Evolutionary conservation across 805 yeast species (phyloP).

Genomic region (Tetrapisispora nanseiensis): DNA sequence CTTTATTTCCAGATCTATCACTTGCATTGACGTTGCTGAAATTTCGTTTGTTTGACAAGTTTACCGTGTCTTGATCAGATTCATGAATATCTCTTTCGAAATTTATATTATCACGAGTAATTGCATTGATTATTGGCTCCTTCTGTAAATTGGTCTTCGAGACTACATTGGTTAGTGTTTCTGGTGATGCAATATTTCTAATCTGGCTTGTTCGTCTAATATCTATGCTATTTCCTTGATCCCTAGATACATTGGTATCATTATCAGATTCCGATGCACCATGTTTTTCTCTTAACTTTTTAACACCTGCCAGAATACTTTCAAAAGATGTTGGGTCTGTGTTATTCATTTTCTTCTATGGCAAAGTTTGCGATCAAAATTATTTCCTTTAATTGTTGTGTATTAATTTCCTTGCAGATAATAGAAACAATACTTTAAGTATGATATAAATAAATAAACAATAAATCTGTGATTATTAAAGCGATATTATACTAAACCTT

Average conservation of each 20-base stretch:
- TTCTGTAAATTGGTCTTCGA: no score
- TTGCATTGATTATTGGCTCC: conserved; percentile 1
- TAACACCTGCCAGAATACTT: conserved; percentile 61
- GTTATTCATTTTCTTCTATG: conserved; percentile 25
- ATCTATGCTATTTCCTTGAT: neutral
- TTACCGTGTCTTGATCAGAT: neutral
- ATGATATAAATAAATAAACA: no score
- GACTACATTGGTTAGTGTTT: no score
- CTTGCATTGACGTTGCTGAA: neutral
- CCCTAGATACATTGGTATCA: conserved; percentile 2
- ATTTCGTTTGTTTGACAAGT: neutral
- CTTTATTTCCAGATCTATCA: conserved; percentile 12
- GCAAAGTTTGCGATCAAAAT: neutral
- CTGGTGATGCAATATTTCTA: no score
- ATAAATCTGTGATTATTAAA: no score
- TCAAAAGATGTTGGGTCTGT: conserved; percentile 56
- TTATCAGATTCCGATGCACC: conserved; percentile 5
- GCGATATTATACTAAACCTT: no score
- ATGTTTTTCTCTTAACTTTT: conserved; percentile 42
- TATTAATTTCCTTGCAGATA: no score
- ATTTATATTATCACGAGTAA: neutral
- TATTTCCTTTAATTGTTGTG: no score
- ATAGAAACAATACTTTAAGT: no score
- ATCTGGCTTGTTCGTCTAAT: no score
- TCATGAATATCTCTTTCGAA: neutral